Conservation (phyloP, 106 monocot species). For the Amphibolis antarctica region DNA sequence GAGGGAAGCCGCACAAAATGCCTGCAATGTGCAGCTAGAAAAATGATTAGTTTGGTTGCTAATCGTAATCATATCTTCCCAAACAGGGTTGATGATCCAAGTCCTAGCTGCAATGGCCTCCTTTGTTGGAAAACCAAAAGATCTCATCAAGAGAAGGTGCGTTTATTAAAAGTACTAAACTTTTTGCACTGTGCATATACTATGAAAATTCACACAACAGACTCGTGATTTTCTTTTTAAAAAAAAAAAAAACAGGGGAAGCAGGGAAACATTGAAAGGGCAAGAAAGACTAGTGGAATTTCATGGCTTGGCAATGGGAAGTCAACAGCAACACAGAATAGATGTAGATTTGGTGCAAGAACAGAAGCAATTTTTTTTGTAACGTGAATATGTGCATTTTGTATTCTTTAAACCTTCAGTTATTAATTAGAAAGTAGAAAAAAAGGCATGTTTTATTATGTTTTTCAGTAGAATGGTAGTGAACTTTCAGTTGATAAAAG, state of each 20-base stretch:
- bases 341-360: no score
- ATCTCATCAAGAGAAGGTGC: background rate
- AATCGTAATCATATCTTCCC: background rate
- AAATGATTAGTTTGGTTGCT: background rate
- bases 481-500: no score
- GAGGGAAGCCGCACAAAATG: no score
- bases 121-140: slow-evolving; percentile 9
- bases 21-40: no score
- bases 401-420: no score
- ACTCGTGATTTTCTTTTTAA: background rate
- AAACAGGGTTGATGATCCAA: slow-evolving; percentile 7
- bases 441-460: no score
- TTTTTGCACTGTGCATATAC: background rate
- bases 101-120: slow-evolving; percentile 1
- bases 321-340: no score
- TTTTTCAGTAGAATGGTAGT: no score
- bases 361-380: no score
- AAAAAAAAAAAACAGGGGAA: slow-evolving; percentile 4
- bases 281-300: background rate
- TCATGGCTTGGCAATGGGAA: no score
- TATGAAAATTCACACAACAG: background rate
- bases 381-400: no score
- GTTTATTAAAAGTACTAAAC: background rate
- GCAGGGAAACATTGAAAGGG: background rate
- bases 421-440: no score